phyloP scores from a whole-genome alignment of 2,329 filamentous ascomycete species.

The Cladophialophora exuberans region DNA sequence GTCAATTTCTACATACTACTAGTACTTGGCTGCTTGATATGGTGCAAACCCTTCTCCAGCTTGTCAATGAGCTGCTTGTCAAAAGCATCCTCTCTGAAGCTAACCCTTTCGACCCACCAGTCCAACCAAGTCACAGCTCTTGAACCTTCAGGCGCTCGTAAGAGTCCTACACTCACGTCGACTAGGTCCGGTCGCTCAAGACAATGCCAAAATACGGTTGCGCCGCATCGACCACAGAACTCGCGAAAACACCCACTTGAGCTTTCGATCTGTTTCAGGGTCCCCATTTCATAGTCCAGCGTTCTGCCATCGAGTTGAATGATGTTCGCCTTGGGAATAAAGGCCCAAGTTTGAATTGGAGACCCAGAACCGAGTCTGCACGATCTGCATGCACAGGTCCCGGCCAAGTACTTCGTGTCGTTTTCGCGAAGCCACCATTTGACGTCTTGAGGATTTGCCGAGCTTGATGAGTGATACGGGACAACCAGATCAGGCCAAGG shows the following conservation, averaged over 20 bases:
- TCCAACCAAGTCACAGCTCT: slow-evolving; percentile 63
- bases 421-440: slow-evolving; percentile 64
- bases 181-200: slow-evolving; percentile 58
- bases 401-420: slow-evolving; percentile 60
- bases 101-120: slow-evolving; percentile 63
- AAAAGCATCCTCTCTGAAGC: slow-evolving; percentile 60
- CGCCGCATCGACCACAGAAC: slow-evolving; percentile 66
- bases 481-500: slow-evolving; percentile 58
- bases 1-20: no score
- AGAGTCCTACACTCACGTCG: slow-evolving; percentile 66
- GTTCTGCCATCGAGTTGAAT: slow-evolving; percentile 33
- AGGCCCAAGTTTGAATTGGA: slow-evolving; percentile 69
- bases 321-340: slow-evolving; percentile 61
- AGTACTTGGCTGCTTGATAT: slow-evolving; percentile 3
- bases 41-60: slow-evolving; percentile 23
- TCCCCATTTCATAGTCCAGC: slow-evolving; percentile 44
- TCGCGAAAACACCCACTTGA: slow-evolving; percentile 58
- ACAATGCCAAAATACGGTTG: slow-evolving; percentile 66
- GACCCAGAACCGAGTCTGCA: slow-evolving; percentile 66
- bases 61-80: slow-evolving; percentile 36
- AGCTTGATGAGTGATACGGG: slow-evolving; percentile 48
- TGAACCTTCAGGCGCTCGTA: slow-evolving; percentile 56
- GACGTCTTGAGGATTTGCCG: slow-evolving; percentile 51
- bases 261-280: slow-evolving; percentile 58
- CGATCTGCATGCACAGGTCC: slow-evolving; percentile 64